These are phyloP conservation scores for Penicillium sp. DNA, from an alignment of 2,329 filamentous ascomycete genomes.

Conservation along the genomic window DNA sequence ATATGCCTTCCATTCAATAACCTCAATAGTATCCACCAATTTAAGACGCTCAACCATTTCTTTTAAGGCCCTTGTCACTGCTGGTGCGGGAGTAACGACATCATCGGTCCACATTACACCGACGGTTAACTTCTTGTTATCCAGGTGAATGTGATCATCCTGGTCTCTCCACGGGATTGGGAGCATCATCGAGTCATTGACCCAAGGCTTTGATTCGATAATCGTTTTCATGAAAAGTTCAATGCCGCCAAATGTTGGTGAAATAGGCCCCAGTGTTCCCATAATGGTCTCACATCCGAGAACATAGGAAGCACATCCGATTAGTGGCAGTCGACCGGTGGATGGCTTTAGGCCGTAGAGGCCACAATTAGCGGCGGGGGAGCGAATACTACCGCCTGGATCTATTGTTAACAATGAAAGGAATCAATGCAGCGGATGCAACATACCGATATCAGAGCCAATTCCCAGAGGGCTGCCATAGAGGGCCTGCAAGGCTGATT, in stretches of 20 bases:
- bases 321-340: conserved; percentile 20
- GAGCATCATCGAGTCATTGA: background rate
- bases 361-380: background rate
- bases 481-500: conserved; percentile 23
- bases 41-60: conserved; percentile 36
- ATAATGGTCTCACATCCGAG: conserved; percentile 12
- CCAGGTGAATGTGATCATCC: conserved; percentile 17
- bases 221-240: conserved; percentile 45
- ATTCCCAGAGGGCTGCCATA: conserved; percentile 25
- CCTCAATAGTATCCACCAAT: conserved; percentile 16
- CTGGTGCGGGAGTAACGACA: conserved; percentile 62
- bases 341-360: background rate
- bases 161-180: background rate
- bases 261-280: conserved; percentile 50
- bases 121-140: conserved; percentile 49
- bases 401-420: background rate
- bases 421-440: background rate
- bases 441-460: conserved; percentile 22
- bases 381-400: background rate
- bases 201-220: background rate
- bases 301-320: conserved; percentile 22
- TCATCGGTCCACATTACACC: conserved; percentile 62
- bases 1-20: conserved; percentile 41
- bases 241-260: conserved; percentile 51
- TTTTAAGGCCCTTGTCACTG: conserved; percentile 57